Evolutionary conservation across 352 stramenopile genomes (phyloP).

Genomic region (Pythium grandisporangium): DNA sequence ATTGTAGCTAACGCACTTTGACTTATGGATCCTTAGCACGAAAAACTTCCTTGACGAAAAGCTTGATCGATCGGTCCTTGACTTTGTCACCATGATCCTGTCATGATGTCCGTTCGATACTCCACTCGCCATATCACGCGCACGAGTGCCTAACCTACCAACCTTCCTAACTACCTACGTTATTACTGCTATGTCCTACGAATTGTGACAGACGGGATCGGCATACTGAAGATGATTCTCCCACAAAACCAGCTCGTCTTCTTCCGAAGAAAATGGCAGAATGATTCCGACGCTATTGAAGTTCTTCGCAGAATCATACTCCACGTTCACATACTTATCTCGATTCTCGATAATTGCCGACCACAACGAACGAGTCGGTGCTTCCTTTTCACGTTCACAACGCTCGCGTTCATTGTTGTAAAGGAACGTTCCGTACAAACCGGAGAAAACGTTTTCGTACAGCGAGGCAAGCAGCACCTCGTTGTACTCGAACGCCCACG

Average conservation of each 20-base stretch:
- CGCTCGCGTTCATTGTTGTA: constrained; percentile 93
- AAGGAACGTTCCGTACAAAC: constrained; percentile 96
- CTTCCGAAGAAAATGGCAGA: constrained; percentile 70
- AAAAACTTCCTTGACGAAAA: constrained; percentile 17
- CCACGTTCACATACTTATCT: constrained; percentile 69
- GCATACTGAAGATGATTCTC: constrained; percentile 72
- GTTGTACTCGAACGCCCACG: constrained; percentile 98
- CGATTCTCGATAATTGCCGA: constrained; percentile 41
- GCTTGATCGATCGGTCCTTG: constrained; percentile 5
- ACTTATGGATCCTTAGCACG: too few relatives aligned
- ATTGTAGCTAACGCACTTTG: too few relatives aligned
- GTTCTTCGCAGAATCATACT: constrained; percentile 81
- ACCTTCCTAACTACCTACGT: constrained; percentile 10
- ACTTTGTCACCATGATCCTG: constrained; percentile 17
- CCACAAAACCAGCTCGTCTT: constrained; percentile 81
- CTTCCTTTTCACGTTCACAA: constrained; percentile 44
- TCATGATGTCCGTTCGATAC: too few relatives aligned
- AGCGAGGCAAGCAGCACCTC: constrained; percentile 86
- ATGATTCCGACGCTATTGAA: constrained; percentile 80
- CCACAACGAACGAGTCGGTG: constrained; percentile 68
- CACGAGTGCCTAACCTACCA: background rate
- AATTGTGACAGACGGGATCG: constrained; percentile 78
- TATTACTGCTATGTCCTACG: constrained; percentile 22
- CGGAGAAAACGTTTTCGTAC: constrained; percentile 95
- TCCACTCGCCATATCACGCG: too few relatives aligned